A percentile compares a stretch with the other conserved stretches of the same genome.
These are phyloP conservation scores for Kwoniella mangroviensis DNA, from an alignment of 768 basidiomycete species.

Conservation along the genomic window DNA sequence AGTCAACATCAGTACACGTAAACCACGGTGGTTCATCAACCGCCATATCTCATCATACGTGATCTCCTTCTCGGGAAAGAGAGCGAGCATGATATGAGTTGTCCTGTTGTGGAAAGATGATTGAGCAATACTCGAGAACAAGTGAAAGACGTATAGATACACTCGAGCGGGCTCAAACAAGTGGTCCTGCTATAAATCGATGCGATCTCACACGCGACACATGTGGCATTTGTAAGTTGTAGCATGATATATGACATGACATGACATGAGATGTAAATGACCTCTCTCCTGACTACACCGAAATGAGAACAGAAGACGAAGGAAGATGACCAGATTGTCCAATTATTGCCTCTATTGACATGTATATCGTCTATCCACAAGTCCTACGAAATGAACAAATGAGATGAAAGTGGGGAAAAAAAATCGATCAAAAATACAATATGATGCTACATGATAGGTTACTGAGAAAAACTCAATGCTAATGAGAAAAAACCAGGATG, in stretches of 20 bases:
- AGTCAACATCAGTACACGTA: neutral
- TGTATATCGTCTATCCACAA: neutral
- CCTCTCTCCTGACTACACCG: too few species aligned
- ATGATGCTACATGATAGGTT: neutral
- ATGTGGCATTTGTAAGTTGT: neutral
- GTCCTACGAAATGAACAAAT: neutral
- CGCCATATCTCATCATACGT: neutral
- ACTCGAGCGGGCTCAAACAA: too few species aligned
- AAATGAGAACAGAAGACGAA: too few species aligned
- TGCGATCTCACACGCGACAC: too few species aligned
- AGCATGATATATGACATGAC: conserved; percentile 7
- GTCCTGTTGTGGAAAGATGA: too few species aligned
- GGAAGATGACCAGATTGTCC: too few species aligned
- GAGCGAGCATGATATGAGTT: too few species aligned
- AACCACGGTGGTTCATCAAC: conserved; percentile 4
- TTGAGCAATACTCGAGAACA: too few species aligned
- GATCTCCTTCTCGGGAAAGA: too few species aligned
- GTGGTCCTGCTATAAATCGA: too few species aligned
- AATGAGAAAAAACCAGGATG: neutral
- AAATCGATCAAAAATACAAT: neutral
- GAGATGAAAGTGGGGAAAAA: neutral
- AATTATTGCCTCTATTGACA: neutral
- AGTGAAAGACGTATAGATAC: too few species aligned
- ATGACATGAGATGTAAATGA: conserved; percentile 6
- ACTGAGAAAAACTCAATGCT: neutral